Conservation (phyloP, 805 yeast species). For the Nakazawaea sp. region DNA sequence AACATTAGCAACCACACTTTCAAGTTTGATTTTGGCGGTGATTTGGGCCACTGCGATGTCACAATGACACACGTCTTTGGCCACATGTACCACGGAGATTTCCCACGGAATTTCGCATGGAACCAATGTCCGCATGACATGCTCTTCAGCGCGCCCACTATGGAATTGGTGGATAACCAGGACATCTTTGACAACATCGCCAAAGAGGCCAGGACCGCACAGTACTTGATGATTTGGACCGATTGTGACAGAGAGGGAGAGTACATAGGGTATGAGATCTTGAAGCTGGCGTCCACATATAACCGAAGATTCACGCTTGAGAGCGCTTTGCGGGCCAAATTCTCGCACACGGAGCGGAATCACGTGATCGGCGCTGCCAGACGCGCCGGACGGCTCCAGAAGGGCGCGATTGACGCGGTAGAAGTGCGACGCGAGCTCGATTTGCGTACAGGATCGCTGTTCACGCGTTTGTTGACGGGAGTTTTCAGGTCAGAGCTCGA, state of each 20-base stretch:
- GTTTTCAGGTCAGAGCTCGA: constrained; percentile 28
- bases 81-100: constrained; percentile 64
- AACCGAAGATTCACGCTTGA: constrained; percentile 40
- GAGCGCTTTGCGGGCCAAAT: constrained; percentile 66
- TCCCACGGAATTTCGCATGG: constrained; percentile 58
- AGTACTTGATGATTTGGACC: constrained; percentile 87
- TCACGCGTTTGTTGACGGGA: constrained; percentile 74
- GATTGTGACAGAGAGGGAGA: constrained; percentile 98
- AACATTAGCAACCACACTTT: constrained; percentile 65
- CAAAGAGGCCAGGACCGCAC: constrained; percentile 53
- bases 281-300: constrained; percentile 53
- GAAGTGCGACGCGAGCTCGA: constrained; percentile 82
- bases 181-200: constrained; percentile 58
- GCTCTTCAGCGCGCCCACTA: constrained; percentile 66
- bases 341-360: constrained; percentile 75
- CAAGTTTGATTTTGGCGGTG: constrained; percentile 52
- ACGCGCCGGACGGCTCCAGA: constrained; percentile 57
- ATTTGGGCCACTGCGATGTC: constrained; percentile 47
- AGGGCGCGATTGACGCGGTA: constrained; percentile 75
- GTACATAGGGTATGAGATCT: constrained; percentile 80
- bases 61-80: constrained; percentile 94
- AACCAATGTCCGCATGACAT: constrained; percentile 56
- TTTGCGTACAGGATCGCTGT: constrained; percentile 80
- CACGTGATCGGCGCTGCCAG: constrained; percentile 76
- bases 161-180: constrained; percentile 30